Conservation (phyloP, 1,139 yeast genomes). For the Blastobotrys proliferans region DNA sequence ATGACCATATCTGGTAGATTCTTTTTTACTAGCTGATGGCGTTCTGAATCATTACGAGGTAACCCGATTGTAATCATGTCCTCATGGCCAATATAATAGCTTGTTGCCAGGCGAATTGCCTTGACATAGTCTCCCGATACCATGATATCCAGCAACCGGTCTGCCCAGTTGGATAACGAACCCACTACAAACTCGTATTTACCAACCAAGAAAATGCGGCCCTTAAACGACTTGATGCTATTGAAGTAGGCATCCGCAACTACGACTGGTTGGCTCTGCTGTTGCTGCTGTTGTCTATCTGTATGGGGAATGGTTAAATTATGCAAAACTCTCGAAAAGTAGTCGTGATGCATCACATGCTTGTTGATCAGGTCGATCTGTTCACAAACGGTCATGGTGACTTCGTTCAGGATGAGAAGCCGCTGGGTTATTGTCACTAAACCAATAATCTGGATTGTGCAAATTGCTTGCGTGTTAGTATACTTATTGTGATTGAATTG, state of each 20-base stretch:
- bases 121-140: slow-evolving; percentile 46
- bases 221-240: slow-evolving; percentile 41
- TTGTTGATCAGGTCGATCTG: slow-evolving; percentile 44
- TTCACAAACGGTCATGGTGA: slow-evolving; percentile 37
- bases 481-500: not conserved
- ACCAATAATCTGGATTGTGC: slow-evolving; percentile 39
- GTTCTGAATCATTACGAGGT: slow-evolving; percentile 43
- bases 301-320: slow-evolving; percentile 23
- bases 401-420: slow-evolving; percentile 41
- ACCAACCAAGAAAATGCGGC: slow-evolving; percentile 49
- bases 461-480: not conserved
- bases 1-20: slow-evolving; percentile 55
- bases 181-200: slow-evolving; percentile 52
- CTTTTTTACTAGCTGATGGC: slow-evolving; percentile 50
- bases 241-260: slow-evolving; percentile 37
- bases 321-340: slow-evolving; percentile 30
- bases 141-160: slow-evolving; percentile 48
- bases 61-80: slow-evolving; percentile 47
- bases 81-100: slow-evolving; percentile 50
- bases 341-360: slow-evolving; percentile 42
- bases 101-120: slow-evolving; percentile 54
- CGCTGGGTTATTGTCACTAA: slow-evolving; percentile 48
- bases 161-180: slow-evolving; percentile 70
- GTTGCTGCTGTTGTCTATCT: not conserved
- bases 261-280: slow-evolving; percentile 21